Percentiles rank a stretch among this genome's conserved stretches.
phyloP scores from a whole-genome alignment of 2,329 filamentous ascomycete genomes.

The Apiospora aurea region DNA sequence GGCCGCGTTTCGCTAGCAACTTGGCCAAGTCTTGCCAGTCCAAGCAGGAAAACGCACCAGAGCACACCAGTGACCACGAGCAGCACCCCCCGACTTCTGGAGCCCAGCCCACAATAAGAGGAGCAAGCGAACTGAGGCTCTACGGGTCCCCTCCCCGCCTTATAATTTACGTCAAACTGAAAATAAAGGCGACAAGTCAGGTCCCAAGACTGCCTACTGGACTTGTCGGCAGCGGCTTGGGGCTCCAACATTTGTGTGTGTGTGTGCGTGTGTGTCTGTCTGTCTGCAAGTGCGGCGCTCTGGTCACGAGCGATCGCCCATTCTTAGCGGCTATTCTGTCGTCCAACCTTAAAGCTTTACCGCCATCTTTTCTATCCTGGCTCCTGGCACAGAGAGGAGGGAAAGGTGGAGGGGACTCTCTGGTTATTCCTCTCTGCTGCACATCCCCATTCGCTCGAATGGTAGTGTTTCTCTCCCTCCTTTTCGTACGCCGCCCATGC shows the following conservation, averaged over 20 bases:
- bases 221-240: background rate
- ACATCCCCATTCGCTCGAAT: slow-evolving; percentile 15
- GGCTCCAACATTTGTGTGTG: slow-evolving; percentile 10
- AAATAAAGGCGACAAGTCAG: slow-evolving; percentile 22
- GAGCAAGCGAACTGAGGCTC: slow-evolving; percentile 29
- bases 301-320: slow-evolving; percentile 26
- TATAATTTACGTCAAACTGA: slow-evolving; percentile 30
- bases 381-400: slow-evolving; percentile 19
- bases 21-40: slow-evolving; percentile 20
- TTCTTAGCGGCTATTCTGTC: slow-evolving; percentile 27
- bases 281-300: slow-evolving; percentile 15
- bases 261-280: background rate
- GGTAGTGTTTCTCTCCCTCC: slow-evolving; percentile 18
- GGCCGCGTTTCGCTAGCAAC: slow-evolving; percentile 24
- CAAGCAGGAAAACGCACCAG: background rate
- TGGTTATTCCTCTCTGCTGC: slow-evolving; percentile 7
- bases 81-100: slow-evolving; percentile 23
- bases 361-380: slow-evolving; percentile 21
- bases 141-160: slow-evolving; percentile 29
- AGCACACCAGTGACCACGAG: slow-evolving; percentile 17
- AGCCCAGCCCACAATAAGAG: slow-evolving; percentile 29
- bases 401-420: slow-evolving; percentile 16
- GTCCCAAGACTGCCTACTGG: slow-evolving; percentile 12
- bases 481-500: slow-evolving; percentile 16
- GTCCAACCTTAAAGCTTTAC: slow-evolving; percentile 26